Evolutionary conservation across 2,329 filamentous ascomycete genomes (phyloP).

Genomic region (Penicillium sp.): DNA sequence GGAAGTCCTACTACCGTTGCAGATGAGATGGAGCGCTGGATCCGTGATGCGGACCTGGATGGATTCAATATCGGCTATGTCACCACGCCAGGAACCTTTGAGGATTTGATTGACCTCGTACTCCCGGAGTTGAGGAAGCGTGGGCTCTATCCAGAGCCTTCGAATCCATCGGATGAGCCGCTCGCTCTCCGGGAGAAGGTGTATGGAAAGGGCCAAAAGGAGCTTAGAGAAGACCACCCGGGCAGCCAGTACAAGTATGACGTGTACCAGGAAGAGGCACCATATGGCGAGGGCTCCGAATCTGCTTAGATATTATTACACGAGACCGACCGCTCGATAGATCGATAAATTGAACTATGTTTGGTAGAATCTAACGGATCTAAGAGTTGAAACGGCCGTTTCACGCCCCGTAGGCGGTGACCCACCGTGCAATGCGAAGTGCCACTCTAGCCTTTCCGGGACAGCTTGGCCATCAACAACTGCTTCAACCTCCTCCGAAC

Average conservation of each 20-base stretch:
- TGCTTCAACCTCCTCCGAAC: conserved; percentile 7
- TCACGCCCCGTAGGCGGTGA: conserved; percentile 9
- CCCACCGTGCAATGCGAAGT: conserved; percentile 26
- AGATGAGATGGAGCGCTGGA: conserved; percentile 50
- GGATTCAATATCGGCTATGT: conserved; percentile 49
- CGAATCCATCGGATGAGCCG: conserved; percentile 18
- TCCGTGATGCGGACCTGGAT: conserved; percentile 44
- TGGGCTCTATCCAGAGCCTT: conserved; percentile 42
- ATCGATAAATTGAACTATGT: not conserved
- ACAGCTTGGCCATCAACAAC: conserved; percentile 25
- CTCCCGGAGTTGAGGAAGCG: conserved; percentile 48
- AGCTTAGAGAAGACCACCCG: conserved; percentile 57
- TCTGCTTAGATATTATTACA: not conserved
- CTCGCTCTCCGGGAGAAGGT: conserved; percentile 60
- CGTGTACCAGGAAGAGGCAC: conserved; percentile 56
- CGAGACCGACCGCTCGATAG: not conserved
- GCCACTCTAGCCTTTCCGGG: conserved; percentile 42
- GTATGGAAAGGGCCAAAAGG: conserved; percentile 59
- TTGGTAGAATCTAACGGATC: not conserved
- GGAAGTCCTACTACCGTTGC: conserved; percentile 48
- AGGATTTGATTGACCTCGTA: conserved; percentile 52
- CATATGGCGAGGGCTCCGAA: conserved; percentile 27
- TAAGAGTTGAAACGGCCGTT: not conserved
- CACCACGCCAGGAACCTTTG: conserved; percentile 53
- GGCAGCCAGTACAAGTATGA: conserved; percentile 62